These are phyloP conservation scores for Arthrobotrys megalospora DNA, from an alignment of 2,329 filamentous ascomycete species.

Conservation along the genomic window DNA sequence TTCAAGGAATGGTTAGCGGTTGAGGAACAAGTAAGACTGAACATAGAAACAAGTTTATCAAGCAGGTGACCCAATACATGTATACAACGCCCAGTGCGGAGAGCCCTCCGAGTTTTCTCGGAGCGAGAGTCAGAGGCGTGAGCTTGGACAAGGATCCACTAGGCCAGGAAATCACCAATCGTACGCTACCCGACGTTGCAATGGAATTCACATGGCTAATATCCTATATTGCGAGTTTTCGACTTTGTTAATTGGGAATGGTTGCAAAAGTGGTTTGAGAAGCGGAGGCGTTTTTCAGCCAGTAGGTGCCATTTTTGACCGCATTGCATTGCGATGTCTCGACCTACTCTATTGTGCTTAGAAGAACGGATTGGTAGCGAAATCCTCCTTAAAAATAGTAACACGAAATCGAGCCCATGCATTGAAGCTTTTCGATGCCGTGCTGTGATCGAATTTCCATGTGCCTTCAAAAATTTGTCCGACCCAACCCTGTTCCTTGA, in stretches of 20 bases:
- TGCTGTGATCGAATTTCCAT: background rate
- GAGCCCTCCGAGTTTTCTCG: background rate
- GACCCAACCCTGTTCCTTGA: background rate
- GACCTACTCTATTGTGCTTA: conserved; percentile 16
- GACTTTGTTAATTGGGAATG: background rate
- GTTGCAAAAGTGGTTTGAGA: background rate
- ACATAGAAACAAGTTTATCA: background rate
- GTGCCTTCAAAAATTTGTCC: background rate
- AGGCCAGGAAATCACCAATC: conserved; percentile 1
- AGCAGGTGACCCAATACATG: background rate
- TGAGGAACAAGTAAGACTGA: background rate
- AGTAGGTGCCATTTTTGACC: background rate
- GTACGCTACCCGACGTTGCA: background rate
- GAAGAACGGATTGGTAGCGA: background rate
- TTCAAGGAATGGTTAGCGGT: background rate
- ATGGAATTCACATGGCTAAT: background rate
- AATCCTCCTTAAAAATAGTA: background rate
- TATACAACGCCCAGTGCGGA: background rate
- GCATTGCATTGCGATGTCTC: background rate
- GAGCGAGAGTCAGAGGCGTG: background rate
- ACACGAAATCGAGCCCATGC: background rate
- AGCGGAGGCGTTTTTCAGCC: background rate
- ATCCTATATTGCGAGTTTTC: background rate
- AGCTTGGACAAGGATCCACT: background rate
- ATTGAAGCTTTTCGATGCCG: no score